Evolutionary conservation across 1,139 yeast species (phyloP), one percentile per base, ranked within the genome.

Genomic region (Kodamaea alishanica): DNA sequence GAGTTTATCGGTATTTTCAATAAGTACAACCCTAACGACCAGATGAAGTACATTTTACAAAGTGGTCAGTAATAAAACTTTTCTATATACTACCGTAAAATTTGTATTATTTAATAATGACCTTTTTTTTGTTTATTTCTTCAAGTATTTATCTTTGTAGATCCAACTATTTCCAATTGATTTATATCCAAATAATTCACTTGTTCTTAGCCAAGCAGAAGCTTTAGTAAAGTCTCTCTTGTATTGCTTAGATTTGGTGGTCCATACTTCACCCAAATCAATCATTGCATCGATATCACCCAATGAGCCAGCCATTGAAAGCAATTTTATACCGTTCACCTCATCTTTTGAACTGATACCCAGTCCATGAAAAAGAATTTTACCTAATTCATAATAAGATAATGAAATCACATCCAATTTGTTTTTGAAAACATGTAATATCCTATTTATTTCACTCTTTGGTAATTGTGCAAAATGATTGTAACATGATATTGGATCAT

Each of bases 111-210:
- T 9, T 8, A 6, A 6, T 10, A 33, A 9, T 8, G 33, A 12
- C 8, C 20, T 2, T 23, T 34, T 8, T 10, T n/a, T n/a, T 4
- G 12, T 23, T 28, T 33, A 34, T 28, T 37, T 35, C 37, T 35
- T 59, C 63, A 73, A 58, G 54, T 84, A 84, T 64, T 84, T 84
- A 33, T 78, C 80, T 57, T 83, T 84, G 64, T 83, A 80, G 32
- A 84, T 83, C 94, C 94, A 85, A 43, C 82, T 77, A 45, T 84
- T 81, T 1, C 90, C 90, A 28, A 82, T 76, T 44, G 81, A 65
- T 48, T 72, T 76, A 20, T 76, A 76, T 1, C 92, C 94, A 48
- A 75, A 72, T 10, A 73, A 64, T 38, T 81, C 90, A 22, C 88
- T 84, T 30, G 79, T 61, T 37, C 94, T 66, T 45, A 80, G 75